phyloP scores from a whole-genome alignment of 139 green algal species.

The Volvox africanus region DNA sequence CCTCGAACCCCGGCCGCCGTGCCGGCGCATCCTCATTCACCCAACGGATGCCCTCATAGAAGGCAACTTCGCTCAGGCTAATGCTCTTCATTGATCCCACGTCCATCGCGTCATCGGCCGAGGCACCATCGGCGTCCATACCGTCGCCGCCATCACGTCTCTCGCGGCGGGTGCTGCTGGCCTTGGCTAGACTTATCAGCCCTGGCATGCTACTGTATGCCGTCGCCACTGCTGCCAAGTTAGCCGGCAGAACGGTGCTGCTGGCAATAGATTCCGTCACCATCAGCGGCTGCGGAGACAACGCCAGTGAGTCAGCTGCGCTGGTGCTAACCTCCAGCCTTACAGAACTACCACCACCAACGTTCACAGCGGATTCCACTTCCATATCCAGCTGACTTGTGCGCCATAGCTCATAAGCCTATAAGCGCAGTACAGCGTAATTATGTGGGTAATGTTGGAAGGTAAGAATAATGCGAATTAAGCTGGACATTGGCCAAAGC shows the following conservation, averaged over 20 bases:
- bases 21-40: background rate
- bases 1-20: conserved; percentile 7
- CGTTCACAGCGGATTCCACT: background rate
- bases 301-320: background rate
- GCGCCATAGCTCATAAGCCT: conserved; percentile 16
- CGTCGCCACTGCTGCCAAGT: background rate
- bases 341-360: background rate
- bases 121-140: background rate
- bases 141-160: background rate
- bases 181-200: background rate
- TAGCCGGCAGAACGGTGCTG: background rate
- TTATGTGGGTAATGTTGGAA: too few relatives aligned
- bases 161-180: background rate
- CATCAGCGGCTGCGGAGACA: background rate
- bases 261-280: background rate
- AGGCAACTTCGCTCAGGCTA: conserved; percentile 27
- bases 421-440: background rate
- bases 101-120: background rate
- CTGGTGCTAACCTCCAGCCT: background rate
- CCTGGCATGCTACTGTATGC: conserved; percentile 10
- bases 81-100: background rate
- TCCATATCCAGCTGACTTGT: background rate
- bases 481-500: too few relatives aligned
- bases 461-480: too few relatives aligned
- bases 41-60: conserved; percentile 23